Percentiles rank a stretch among this genome's conserved stretches.
Evolutionary conservation across 1,139 yeast species (phyloP).

Genomic region (Candida anutae): DNA sequence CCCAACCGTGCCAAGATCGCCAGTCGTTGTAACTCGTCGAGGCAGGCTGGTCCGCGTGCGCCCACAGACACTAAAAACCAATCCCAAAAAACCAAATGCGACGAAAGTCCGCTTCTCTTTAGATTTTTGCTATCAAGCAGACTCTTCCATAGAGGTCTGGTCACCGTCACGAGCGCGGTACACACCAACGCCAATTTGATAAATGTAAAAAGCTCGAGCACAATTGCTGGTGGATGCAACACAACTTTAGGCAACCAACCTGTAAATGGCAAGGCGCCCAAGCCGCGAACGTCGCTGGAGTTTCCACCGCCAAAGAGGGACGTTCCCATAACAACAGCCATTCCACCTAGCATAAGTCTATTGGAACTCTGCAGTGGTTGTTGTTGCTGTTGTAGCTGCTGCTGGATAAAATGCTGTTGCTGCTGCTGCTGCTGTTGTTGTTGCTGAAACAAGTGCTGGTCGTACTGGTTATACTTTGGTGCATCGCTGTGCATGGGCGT

Average conservation of each 20-base stretch:
- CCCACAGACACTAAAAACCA: conserved; percentile 26
- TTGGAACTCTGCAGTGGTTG: conserved; percentile 6
- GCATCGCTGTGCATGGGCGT: conserved; percentile 9
- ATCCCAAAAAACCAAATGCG: conserved; percentile 7
- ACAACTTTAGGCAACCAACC: conserved; percentile 19
- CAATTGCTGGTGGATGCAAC: conserved; percentile 17
- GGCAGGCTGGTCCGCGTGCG: conserved; percentile 18
- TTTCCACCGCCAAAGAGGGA: conserved; percentile 28
- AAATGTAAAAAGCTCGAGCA: conserved; percentile 20
- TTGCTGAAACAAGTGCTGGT: conserved; percentile 1
- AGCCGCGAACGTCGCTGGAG: conserved; percentile 29
- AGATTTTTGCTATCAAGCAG: neutral
- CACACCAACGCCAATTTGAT: conserved; percentile 19
- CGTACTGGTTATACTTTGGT: neutral
- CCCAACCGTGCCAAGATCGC: conserved; percentile 16
- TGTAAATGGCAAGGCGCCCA: conserved; percentile 28
- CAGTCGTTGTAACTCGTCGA: conserved; percentile 12
- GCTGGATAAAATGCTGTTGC: conserved; percentile 5
- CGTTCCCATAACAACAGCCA: conserved; percentile 48
- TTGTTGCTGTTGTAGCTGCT: conserved; percentile 13
- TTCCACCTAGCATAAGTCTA: conserved; percentile 46
- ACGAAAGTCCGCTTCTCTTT: conserved; percentile 1
- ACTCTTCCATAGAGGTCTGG: conserved; percentile 14
- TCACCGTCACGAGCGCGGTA: conserved; percentile 17
- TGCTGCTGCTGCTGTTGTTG: conserved; percentile 5